Evolutionary conservation across 2,329 filamentous ascomycete genomes (phyloP), one percentile per base, ranked within the genome.

Genomic region (Xylariaceae sp.): DNA sequence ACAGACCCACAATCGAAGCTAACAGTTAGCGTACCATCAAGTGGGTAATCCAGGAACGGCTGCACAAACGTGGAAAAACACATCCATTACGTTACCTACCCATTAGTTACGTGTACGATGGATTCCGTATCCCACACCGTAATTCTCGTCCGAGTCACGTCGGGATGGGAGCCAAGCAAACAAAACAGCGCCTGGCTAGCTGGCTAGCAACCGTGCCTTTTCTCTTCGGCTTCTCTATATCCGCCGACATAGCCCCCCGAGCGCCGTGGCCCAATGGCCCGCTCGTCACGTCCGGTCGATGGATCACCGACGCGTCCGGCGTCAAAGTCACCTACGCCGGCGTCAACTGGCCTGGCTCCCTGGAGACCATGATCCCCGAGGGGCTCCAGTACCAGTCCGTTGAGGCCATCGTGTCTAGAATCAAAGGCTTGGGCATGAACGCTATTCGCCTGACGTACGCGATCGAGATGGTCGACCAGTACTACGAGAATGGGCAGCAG

Each of bases 341-440:
- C 1, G 77, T 76, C 12, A 86, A 86, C 61, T 86, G 83, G 83
- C 80, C 81, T 0, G 83, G 80, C 0, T 76, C 79, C 3, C 76
- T 75, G 30, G 81, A 84, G 32, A 74, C 78, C 9, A 85, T 86
- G 82, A 72, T 86, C 0, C 83, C 82, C 0, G 83, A 86, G 60
- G 83, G 83, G 2, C 74, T 86, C 0, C 83, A 86, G 63, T 84
- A 84, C 66, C 76, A 78, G 32, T 84, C 81, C 0, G 72, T 86
- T 40, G 71, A 74, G 34, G 69, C 68, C 2, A 81, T 86, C 26
- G 77, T 84, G 0, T 68, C 74, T 1, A 76, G 76, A 65, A 75
- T 85, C 59, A 83, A 82, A 59, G 74, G 74, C 53, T 62, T 85
- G 1, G 81, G 81, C n/a, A 80, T 86, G 74, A 86, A 86, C 60